Evolutionary conservation across 352 stramenopile species (phyloP), one percentile per base, ranked within the genome.

Genomic region (Saprolegnia diclina): DNA sequence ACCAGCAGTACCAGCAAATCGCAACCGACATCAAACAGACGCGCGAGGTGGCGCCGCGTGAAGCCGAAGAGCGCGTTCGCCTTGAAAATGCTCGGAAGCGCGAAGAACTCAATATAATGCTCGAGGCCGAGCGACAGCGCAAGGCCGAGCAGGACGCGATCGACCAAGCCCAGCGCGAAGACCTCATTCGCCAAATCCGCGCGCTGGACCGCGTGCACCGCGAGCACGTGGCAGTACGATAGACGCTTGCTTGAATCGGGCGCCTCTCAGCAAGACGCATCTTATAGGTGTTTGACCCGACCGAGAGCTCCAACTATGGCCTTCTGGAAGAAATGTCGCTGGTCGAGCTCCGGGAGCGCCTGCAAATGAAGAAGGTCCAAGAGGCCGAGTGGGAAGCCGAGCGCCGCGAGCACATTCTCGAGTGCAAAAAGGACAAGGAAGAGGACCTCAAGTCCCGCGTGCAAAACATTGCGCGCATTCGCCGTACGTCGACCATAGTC

Each of bases 271-370:
- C n/a, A n/a, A n/a, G n/a, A n/a, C n/a, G n/a, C n/a, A n/a, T n/a
- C n/a, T n/a, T n/a, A n/a, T 79, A 79, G 56, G 65, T 95, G 21
- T 98, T 98, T 65, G 90, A 98, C 69, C 91, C 91, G 0, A 96
- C 92, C 2, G 84, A 94, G 71, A 95, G 80, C 16, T 76, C 79
- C 19, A 86, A 95, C 40, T 74, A 96, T 19, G 90, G 90, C 0
- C 54, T 98, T 5, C 77, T 98, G 13, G 84, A 97, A 21, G 91
- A 97, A 67, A 97, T 98, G 91, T 96, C 85, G 16, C 76, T 97
- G 5, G 74, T 88, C 0, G 91, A 98, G 61, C 77, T 94, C 0
- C 76, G 79, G 14, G 89, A 94, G 63, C 81, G 91, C 0, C 73
- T 97, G n/a, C 74, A 88, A 22, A 83, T 93, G 21, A 90, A 88